Percentiles rank a stretch among this genome's conserved stretches.
Evolutionary conservation across 495 filamentous ascomycete genomes (phyloP).

Genomic region (Lindgomyces ingoldianus): DNA sequence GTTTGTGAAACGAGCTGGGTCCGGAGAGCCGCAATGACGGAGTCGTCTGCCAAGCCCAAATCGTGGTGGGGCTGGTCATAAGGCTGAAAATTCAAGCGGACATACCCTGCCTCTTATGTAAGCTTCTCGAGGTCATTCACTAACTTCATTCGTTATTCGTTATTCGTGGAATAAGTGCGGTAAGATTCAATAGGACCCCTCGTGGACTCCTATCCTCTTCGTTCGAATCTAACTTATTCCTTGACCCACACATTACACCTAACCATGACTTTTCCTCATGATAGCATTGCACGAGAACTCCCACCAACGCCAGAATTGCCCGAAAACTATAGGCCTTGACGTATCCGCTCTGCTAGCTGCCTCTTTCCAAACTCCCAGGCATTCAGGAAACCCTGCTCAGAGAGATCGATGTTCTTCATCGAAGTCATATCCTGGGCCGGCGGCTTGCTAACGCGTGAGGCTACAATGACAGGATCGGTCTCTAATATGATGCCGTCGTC

Average conservation of each 20-base stretch:
- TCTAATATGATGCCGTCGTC: slow-evolving; percentile 97
- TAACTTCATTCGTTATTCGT: too few species aligned
- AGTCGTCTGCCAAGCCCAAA: not conserved
- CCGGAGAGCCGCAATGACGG: slow-evolving; percentile 11
- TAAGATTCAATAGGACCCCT: too few species aligned
- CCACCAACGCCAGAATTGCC: slow-evolving; percentile 10
- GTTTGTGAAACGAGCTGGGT: slow-evolving; percentile 5
- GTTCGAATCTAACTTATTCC: not conserved
- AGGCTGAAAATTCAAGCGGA: not conserved
- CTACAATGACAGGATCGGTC: slow-evolving; percentile 90
- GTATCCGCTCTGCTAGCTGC: slow-evolving; percentile 86
- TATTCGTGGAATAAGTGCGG: too few species aligned
- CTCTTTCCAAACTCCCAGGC: slow-evolving; percentile 92
- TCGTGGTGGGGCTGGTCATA: slow-evolving; percentile 13
- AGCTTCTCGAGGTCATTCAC: too few species aligned
- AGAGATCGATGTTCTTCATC: slow-evolving; percentile 89
- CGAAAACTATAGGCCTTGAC: slow-evolving; percentile 54
- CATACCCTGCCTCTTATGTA: not conserved
- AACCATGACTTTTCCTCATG: not conserved
- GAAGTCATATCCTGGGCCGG: slow-evolving; percentile 87
- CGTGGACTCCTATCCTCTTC: not conserved
- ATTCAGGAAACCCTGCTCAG: slow-evolving; percentile 94
- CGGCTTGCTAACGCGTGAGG: slow-evolving; percentile 84
- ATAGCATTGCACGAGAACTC: slow-evolving; percentile 1
- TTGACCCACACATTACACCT: not conserved